A percentile compares a stretch with the other conserved stretches of the same genome.
Conservation (phyloP, 495 filamentous ascomycete species). For the Tuber calosporum region DNA sequence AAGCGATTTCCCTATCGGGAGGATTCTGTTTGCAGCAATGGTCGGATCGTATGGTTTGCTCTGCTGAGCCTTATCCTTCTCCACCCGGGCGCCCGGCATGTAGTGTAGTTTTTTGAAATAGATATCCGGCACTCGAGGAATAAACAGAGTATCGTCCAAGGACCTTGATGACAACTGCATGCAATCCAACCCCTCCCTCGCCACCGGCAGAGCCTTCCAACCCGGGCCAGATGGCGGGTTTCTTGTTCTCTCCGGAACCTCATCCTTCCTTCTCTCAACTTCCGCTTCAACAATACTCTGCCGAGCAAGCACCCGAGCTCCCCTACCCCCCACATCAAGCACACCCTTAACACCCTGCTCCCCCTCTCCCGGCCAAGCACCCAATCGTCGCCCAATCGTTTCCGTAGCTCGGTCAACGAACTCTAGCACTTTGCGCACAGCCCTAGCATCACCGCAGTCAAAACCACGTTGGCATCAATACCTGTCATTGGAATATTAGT, state of each 20-base stretch:
- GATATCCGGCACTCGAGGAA: constrained; percentile 79
- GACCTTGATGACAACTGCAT: constrained; percentile 56
- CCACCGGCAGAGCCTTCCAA: not conserved
- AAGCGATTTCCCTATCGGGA: constrained; percentile 65
- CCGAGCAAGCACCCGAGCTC: constrained; percentile 80
- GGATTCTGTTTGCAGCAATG: constrained; percentile 75
- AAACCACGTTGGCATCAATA: constrained; percentile 78
- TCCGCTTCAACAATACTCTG: constrained; percentile 72
- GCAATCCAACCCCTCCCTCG: constrained; percentile 37
- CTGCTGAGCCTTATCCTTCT: constrained; percentile 47
- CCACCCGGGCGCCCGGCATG: constrained; percentile 50
- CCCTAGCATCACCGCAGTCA: constrained; percentile 72
- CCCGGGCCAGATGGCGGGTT: constrained; percentile 40
- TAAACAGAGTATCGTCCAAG: constrained; percentile 81
- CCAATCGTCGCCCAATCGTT: constrained; percentile 76
- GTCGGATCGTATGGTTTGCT: constrained; percentile 83
- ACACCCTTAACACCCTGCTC: constrained; percentile 55
- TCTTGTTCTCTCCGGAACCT: constrained; percentile 22
- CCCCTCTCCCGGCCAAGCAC: constrained; percentile 52
- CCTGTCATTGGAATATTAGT: constrained; percentile 63
- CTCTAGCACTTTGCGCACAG: constrained; percentile 68
- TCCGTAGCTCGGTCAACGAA: constrained; percentile 72
- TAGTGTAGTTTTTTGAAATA: constrained; percentile 45
- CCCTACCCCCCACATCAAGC: constrained; percentile 77
- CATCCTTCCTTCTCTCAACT: constrained; percentile 60